Base-by-base conservation (phyloP, 805 yeast species). In the Candida insectalens region DNA sequence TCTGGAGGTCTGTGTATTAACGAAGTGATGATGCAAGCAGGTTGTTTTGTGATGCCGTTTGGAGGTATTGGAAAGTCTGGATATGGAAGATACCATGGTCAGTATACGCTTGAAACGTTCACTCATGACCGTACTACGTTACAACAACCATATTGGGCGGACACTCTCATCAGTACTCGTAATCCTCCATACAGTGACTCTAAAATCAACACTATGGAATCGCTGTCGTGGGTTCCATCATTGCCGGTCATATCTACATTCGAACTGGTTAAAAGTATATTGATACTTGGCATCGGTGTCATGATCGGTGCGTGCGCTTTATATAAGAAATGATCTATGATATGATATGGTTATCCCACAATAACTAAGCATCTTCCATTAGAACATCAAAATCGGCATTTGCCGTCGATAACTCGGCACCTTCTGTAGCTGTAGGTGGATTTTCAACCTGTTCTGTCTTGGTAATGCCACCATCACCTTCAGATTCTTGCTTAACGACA, bases 41-140 rank as follows among this genome's bases (percentile, higher is more conserved):
- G 74, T 1, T 65, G 81, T 30, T 36, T 33, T 34, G 38, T 65
- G 5, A 65, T 83, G 3, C 96, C 96, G 18, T 89, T 88, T 57
- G 97, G 97, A 22, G 97, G 97, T 17, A 60, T 88, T 36, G 96
- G 96, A 10, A 52, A 52, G 12, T 83, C 95, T 0, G 97, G 97
- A 1, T 61, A 63, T 37, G 96, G 96, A 8, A 59, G 68, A 22
- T 87, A 85, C 57, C 96, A 87, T 51, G 95, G 96, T 3, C 59
- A 57, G 40, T 65, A 59, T 51, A 79, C 87, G 6, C 67, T 76
- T 41, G 71, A 75, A 29, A 64, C 81, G n/a, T 88, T 88, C 50
- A 70, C 85, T 2, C 94, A 83, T 53, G 72, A 71, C 50, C 69
- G 94, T 46, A 70, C 87, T 0, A 62, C 77, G 3, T 51, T 83